Evolutionary conservation across 2,329 filamentous ascomycete species (phyloP).

Genomic region (Colletotrichum sp.): DNA sequence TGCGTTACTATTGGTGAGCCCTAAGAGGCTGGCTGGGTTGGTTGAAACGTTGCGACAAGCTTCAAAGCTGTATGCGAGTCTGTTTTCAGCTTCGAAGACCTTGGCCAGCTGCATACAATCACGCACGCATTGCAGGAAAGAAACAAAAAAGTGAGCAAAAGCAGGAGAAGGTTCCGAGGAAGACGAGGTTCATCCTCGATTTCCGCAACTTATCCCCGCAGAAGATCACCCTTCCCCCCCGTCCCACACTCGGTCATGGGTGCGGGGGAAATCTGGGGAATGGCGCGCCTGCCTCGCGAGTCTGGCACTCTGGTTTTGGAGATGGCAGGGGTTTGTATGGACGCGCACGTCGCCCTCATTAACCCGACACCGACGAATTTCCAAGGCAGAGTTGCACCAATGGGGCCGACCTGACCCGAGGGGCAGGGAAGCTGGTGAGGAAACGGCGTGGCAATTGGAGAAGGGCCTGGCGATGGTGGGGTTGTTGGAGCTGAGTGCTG

Average conservation of each 20-base stretch:
- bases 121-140: background rate
- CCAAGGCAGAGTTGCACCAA: conserved; percentile 9
- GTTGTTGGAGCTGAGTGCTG: background rate
- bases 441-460: background rate
- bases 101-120: background rate
- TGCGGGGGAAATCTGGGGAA: conserved; percentile 21
- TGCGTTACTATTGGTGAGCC: background rate
- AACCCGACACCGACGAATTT: background rate
- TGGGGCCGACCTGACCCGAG: conserved; percentile 2
- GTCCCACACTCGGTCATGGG: background rate
- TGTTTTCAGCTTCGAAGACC: background rate
- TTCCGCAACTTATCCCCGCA: conserved; percentile 15
- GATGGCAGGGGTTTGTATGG: background rate
- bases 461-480: background rate
- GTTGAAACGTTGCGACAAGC: background rate
- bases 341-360: background rate
- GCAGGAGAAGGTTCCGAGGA: background rate
- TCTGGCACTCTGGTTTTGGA: background rate
- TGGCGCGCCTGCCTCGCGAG: background rate
- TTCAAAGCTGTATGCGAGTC: background rate
- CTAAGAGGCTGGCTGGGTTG: background rate
- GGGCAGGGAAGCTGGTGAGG: background rate
- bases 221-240: background rate
- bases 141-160: background rate
- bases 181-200: conserved; percentile 6